phyloP scores from a whole-genome alignment of 2,329 filamentous ascomycete genomes.

The Fusarium sulawesiense region DNA sequence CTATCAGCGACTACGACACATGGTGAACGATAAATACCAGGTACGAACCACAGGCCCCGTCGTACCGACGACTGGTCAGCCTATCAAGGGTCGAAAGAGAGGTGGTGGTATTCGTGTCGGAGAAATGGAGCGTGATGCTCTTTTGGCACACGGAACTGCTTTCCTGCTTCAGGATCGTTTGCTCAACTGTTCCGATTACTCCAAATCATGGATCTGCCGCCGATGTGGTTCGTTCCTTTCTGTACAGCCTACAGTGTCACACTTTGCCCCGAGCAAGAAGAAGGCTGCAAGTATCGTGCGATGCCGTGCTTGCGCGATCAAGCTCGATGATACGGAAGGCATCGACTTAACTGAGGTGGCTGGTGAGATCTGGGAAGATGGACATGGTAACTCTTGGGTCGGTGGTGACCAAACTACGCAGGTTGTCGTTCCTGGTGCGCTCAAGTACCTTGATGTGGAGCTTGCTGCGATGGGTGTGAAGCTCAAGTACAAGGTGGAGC shows the following conservation, averaged over 20 bases:
- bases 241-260: slow-evolving; percentile 81
- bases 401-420: slow-evolving; percentile 92
- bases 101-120: slow-evolving; percentile 98
- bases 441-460: slow-evolving; percentile 95
- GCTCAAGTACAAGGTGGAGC: slow-evolving; percentile 80
- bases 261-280: slow-evolving; percentile 70
- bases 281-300: slow-evolving; percentile 76
- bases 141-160: slow-evolving; percentile 93
- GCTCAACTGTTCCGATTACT: slow-evolving; percentile 97
- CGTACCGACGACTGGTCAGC: slow-evolving; percentile 90
- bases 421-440: slow-evolving; percentile 90
- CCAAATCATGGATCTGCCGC: slow-evolving; percentile 88
- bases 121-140: slow-evolving; percentile 97
- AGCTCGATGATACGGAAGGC: slow-evolving; percentile 55
- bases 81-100: slow-evolving; percentile 95
- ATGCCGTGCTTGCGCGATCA: slow-evolving; percentile 80
- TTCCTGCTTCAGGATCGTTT: slow-evolving; percentile 95
- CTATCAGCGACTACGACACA: slow-evolving; percentile 97
- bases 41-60: slow-evolving; percentile 95
- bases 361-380: slow-evolving; percentile 91
- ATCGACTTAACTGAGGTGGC: no score
- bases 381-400: slow-evolving; percentile 82
- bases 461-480: slow-evolving; percentile 95
- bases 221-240: slow-evolving; percentile 91
- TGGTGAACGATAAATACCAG: slow-evolving; percentile 99